A percentile compares a stretch with the other conserved stretches of the same genome.
Conservation (phyloP, 768 basidiomycete genomes). For the Coprinellus aureogranulatus region DNA sequence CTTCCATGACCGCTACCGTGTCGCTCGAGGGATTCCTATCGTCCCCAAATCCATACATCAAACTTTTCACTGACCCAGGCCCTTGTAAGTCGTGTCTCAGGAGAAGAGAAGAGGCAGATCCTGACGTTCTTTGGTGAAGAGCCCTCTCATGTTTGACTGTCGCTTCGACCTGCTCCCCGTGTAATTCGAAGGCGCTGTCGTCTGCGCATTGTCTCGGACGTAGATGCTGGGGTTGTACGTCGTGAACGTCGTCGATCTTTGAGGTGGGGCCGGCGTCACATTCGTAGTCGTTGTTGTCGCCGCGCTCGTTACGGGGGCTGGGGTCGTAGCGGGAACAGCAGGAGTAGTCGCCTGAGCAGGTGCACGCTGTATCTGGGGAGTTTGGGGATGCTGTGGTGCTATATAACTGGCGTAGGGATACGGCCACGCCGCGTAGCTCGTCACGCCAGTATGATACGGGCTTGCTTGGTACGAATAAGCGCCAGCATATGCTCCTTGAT, state of each 20-base stretch:
- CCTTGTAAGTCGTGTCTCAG: slow-evolving; percentile 13
- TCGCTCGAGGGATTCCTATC: slow-evolving; percentile 85
- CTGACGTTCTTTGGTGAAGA: slow-evolving; percentile 82
- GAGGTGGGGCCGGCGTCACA: slow-evolving; percentile 24
- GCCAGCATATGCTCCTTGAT: slow-evolving; percentile 53
- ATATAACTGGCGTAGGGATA: slow-evolving; percentile 62
- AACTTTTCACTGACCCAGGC: slow-evolving; percentile 70
- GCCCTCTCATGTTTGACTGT: slow-evolving; percentile 67
- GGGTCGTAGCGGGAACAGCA: slow-evolving; percentile 11
- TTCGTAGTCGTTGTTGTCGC: slow-evolving; percentile 23
- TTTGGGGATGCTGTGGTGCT: slow-evolving; percentile 35
- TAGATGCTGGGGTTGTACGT: slow-evolving; percentile 52
- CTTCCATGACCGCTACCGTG: slow-evolving; percentile 89
- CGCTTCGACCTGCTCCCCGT: slow-evolving; percentile 44
- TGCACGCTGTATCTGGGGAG: slow-evolving; percentile 30
- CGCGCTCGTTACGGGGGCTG: slow-evolving; percentile 21
- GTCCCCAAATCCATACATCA: slow-evolving; percentile 95
- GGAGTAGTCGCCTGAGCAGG: slow-evolving; percentile 19
- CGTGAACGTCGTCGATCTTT: slow-evolving; percentile 47
- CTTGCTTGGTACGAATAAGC: slow-evolving; percentile 50
- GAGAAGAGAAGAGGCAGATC: background rate
- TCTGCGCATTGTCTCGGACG: slow-evolving; percentile 46
- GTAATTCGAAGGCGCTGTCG: slow-evolving; percentile 21
- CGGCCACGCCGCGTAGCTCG: slow-evolving; percentile 73
- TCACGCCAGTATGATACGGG: slow-evolving; percentile 61